Base-by-base conservation (phyloP, 208 protist species). In the Crithidia sp. region DNA sequence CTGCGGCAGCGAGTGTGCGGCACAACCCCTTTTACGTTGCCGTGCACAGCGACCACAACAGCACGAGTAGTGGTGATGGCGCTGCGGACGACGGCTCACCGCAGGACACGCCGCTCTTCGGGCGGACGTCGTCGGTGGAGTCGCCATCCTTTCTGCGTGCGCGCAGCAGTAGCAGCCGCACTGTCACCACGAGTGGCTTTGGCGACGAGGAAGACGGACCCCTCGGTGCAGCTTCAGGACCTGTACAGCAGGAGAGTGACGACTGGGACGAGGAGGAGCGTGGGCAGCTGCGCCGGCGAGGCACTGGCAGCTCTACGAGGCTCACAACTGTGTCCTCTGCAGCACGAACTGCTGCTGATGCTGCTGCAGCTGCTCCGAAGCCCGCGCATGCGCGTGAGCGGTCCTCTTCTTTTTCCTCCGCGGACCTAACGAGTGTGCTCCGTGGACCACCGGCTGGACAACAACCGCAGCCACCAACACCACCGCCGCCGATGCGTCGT, bases 221-320 rank as follows among this genome's bases (percentile, higher is more conserved):
- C 45, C 12, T 49, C 12, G 9, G 45, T 13, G 12, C 45, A 7
- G 12, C 45, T 13, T 49, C 45, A 49, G 12, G 12, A 7, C 45
- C 45, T 7, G 12, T 49, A 49, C 9, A 13, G 43, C 16, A 39
- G 4, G 19, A 58, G 16, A 12, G 57, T 6, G 76, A 84, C 28
- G 73, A 80, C 65, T 84, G 79, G 79, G 79, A 84, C 49, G 73
- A 62, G 13, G 71, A 71, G 17, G 70, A 69, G 53, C 56, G 54
- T 16, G 58, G 13, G 44, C 54, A 52, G 44, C 60, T 74, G 36
- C 52, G 68, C 9, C 17, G 10, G n/a, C 63, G 63, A 17, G 59
- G 14, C 49, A 53, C 28, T 28, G 28, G 6, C 14, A 13, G 13
- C 17, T 7, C 14, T 13, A 5, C 41, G 14, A 28, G 37, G 6